A percentile compares a stretch with the other conserved stretches of the same genome.
Conservation (phyloP, 129 eudicot genomes). For the Lactuca sativa region DNA sequence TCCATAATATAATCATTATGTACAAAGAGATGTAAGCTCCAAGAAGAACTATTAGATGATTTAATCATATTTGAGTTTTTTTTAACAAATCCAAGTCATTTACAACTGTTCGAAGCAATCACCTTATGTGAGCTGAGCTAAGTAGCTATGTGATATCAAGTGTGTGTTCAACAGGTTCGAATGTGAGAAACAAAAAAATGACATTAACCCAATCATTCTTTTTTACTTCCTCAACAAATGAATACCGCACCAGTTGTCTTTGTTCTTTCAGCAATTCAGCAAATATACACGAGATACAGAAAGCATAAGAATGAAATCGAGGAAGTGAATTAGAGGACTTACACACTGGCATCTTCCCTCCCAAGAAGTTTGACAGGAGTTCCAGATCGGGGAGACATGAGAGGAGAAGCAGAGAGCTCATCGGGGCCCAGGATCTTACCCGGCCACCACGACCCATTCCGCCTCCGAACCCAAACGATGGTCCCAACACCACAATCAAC, state of each 20-base stretch:
- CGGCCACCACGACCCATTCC: slow-evolving; percentile 99
- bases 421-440: slow-evolving; percentile 90
- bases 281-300: background rate
- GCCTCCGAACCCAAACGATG: slow-evolving; percentile 94
- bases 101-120: background rate
- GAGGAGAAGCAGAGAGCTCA: slow-evolving; percentile 83
- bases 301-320: background rate
- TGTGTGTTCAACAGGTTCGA: slow-evolving; percentile 2
- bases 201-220: too few species aligned
- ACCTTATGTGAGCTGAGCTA: slow-evolving; percentile 5
- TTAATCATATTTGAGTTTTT: background rate
- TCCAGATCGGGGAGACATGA: slow-evolving; percentile 97
- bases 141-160: slow-evolving; percentile 8
- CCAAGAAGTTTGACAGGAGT: slow-evolving; percentile 98
- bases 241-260: background rate
- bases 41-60: background rate
- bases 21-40: background rate
- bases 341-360: slow-evolving; percentile 99
- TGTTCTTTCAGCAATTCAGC: slow-evolving; percentile 3
- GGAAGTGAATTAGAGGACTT: slow-evolving; percentile 24
- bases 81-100: background rate
- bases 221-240: background rate
- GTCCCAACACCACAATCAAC: slow-evolving; percentile 73
- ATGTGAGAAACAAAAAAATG: too few species aligned
- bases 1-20: background rate